Conservation (phyloP, 106 monocot species). For the Cymbidium sinense region DNA sequence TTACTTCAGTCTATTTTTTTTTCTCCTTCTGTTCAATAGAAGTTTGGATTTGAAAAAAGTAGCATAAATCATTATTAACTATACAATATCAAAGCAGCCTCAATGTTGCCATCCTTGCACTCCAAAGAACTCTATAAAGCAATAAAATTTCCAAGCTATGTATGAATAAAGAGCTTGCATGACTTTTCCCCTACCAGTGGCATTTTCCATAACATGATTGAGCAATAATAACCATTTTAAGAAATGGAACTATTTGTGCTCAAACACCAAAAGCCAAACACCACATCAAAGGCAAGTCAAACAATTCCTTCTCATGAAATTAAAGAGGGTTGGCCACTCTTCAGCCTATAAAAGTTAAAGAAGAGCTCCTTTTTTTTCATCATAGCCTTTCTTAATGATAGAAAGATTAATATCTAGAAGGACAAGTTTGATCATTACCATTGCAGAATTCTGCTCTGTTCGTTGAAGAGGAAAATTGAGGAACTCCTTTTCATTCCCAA, state of each 20-base stretch:
- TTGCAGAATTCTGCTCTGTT: not conserved
- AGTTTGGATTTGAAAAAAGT: not conserved
- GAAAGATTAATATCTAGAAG: not conserved
- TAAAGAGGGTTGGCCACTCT: too few species aligned
- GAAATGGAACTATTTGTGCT: too few species aligned
- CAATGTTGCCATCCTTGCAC: conserved; percentile 6
- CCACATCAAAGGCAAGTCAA: too few species aligned
- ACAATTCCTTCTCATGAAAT: too few species aligned
- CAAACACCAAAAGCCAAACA: too few species aligned
- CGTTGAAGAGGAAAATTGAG: conserved; percentile 7
- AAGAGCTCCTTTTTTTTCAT: too few species aligned
- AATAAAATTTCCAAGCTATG: not conserved
- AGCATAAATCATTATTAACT: not conserved
- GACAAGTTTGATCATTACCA: conserved; percentile 6
- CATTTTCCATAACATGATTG: not conserved
- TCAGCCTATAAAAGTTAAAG: too few species aligned
- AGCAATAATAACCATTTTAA: not conserved
- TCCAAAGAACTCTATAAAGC: not conserved
- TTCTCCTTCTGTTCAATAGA: not conserved
- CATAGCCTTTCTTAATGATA: not conserved
- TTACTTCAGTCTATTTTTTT: not conserved
- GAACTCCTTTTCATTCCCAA: conserved; percentile 15
- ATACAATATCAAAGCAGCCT: not conserved
- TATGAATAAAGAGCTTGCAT: not conserved
- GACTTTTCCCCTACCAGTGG: not conserved